phyloP scores from a whole-genome alignment of 805 yeast species.

The Candida nonsorbophila region DNA sequence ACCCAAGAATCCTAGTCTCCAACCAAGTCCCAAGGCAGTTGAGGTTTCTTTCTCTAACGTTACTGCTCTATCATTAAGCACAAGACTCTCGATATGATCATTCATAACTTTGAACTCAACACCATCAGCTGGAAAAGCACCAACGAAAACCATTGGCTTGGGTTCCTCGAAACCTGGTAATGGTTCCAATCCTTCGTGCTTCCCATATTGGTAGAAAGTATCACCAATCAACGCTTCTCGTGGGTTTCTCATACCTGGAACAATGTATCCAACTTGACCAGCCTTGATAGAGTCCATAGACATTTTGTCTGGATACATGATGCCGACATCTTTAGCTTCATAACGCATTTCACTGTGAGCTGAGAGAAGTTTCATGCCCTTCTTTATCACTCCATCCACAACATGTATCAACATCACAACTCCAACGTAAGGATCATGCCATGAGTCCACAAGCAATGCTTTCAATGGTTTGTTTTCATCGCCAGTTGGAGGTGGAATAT shows the following conservation, averaged over 20 bases:
- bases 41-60: conserved; percentile 87
- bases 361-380: conserved; percentile 71
- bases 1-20: conserved; percentile 95
- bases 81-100: conserved; percentile 83
- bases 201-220: conserved; percentile 65
- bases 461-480: conserved; percentile 47
- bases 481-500: conserved; percentile 78
- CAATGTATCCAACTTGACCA: conserved; percentile 92
- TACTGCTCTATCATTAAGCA: conserved; percentile 88
- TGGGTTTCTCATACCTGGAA: conserved; percentile 91
- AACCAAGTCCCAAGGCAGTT: conserved; percentile 92
- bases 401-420: conserved; percentile 81
- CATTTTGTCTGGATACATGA: conserved; percentile 87
- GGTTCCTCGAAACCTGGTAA: conserved; percentile 95
- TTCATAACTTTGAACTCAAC: conserved; percentile 83
- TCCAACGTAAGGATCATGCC: conserved; percentile 93
- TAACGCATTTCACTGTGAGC: conserved; percentile 73
- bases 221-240: conserved; percentile 89
- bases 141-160: conserved; percentile 97
- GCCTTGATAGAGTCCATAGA: conserved; percentile 63
- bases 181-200: conserved; percentile 56
- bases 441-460: conserved; percentile 88
- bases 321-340: conserved; percentile 89
- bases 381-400: conserved; percentile 74
- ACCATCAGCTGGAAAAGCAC: conserved; percentile 96